These are phyloP conservation scores for Spergularia azorica DNA, from an alignment of 179 eudicot genomes.

Conservation along the genomic window DNA sequence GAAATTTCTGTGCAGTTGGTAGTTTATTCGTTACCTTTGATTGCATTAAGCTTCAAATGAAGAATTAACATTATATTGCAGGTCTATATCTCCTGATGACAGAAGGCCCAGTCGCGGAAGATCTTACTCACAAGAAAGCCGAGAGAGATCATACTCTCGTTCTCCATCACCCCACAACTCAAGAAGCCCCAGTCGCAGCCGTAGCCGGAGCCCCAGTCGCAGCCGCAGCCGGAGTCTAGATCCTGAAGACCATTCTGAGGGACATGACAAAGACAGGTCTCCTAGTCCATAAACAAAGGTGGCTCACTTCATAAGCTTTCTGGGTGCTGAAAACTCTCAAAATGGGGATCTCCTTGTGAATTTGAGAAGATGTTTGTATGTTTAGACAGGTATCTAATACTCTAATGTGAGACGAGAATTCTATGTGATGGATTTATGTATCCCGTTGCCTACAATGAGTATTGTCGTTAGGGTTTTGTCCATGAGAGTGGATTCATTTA, in stretches of 20 bases:
- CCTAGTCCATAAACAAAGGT: conserved; percentile 30
- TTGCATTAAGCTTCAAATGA: neutral
- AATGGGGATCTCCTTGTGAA: neutral
- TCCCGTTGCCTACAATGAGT: too few species aligned
- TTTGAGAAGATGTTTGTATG: conserved; percentile 9
- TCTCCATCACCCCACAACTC: conserved; percentile 52
- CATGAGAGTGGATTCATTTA: too few species aligned
- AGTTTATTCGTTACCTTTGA: neutral
- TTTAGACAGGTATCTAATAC: neutral
- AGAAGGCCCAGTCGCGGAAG: conserved; percentile 55
- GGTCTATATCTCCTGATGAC: conserved; percentile 75
- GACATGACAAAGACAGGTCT: conserved; percentile 42
- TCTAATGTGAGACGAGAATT: neutral
- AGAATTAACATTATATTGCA: conserved; percentile 27
- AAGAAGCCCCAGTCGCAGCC: conserved; percentile 50
- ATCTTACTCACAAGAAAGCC: conserved; percentile 30
- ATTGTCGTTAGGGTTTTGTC: too few species aligned
- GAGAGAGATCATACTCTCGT: conserved; percentile 69
- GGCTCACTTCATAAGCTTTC: neutral
- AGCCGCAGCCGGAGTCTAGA: conserved; percentile 57
- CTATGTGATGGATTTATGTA: too few species aligned
- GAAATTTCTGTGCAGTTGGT: neutral
- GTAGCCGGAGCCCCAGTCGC: conserved; percentile 33
- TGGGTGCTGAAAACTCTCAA: conserved; percentile 15
- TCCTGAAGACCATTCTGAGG: conserved; percentile 43